Evolutionary conservation across 2,329 filamentous ascomycete species (phyloP).

Genomic region (Hypoxylon sp.): DNA sequence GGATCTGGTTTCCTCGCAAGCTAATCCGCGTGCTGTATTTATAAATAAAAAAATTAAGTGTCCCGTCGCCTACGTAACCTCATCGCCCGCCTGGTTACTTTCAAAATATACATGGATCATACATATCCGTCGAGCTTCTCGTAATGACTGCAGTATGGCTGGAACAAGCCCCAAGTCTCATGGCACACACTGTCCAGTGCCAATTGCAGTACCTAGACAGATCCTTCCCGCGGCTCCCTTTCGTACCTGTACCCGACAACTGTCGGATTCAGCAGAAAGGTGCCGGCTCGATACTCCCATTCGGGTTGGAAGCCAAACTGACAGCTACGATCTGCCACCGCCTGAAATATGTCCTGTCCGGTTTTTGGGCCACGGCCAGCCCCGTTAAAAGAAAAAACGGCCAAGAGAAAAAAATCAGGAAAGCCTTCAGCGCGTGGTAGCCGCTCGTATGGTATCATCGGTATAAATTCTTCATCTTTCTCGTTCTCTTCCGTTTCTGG

Average conservation of each 20-base stretch:
- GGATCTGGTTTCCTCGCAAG: neutral
- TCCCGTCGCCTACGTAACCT: constrained; percentile 20
- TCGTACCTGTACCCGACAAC: neutral
- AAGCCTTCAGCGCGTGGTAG: constrained; percentile 20
- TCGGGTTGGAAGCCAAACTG: neutral
- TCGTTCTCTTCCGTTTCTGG: neutral
- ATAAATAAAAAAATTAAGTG: constrained; percentile 6
- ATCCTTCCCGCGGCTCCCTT: neutral
- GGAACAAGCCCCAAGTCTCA: constrained; percentile 9
- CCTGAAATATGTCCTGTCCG: constrained; percentile 9
- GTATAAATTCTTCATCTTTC: constrained; percentile 7
- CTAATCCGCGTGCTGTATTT: neutral
- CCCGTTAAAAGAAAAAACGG: constrained; percentile 16
- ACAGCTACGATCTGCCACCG: neutral
- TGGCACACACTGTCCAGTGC: constrained; percentile 4
- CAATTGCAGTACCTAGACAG: constrained; percentile 9
- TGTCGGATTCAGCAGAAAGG: neutral
- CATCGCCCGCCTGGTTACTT: constrained; percentile 8
- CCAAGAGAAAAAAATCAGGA: constrained; percentile 5
- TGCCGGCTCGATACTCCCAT: neutral
- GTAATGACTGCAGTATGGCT: constrained; percentile 14
- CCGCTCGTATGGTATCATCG: constrained; percentile 38
- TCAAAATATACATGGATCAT: constrained; percentile 18
- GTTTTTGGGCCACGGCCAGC: constrained; percentile 12
- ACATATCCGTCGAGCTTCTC: constrained; percentile 14